Conservation (phyloP, 805 yeast species). For the Candida ipomoeae region DNA sequence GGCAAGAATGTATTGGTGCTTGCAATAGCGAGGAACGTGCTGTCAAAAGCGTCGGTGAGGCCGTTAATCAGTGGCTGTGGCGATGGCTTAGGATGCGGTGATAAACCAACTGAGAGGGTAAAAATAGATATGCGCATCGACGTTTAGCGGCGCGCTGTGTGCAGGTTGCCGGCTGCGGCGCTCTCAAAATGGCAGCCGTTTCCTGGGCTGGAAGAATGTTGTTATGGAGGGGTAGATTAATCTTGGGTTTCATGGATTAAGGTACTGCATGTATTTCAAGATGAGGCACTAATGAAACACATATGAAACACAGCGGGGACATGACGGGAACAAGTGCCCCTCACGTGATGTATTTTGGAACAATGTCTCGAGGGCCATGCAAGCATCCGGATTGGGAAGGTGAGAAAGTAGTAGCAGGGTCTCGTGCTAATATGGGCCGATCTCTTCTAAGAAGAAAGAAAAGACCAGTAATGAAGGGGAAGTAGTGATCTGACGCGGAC, state of each 20-base stretch:
- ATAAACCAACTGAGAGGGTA: background rate
- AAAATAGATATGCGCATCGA: conserved; percentile 4
- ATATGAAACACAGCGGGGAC: no score
- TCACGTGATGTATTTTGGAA: no score
- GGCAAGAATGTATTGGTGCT: background rate
- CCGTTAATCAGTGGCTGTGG: conserved; percentile 15
- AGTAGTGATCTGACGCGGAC: no score
- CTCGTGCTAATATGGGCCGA: no score
- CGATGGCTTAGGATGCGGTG: background rate
- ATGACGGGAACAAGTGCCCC: no score
- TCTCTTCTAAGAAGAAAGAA: no score
- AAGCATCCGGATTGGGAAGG: no score
- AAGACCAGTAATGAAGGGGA: no score
- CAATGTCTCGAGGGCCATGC: no score
- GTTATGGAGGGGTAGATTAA: background rate
- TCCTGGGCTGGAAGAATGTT: background rate
- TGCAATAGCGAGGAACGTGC: background rate
- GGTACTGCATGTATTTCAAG: no score
- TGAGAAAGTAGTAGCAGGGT: no score
- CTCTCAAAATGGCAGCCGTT: background rate
- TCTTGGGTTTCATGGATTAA: background rate
- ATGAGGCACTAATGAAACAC: background rate
- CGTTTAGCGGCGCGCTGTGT: background rate
- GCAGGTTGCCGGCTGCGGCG: background rate
- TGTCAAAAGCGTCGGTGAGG: conserved; percentile 8